phyloP scores from a whole-genome alignment of 2,329 filamentous ascomycete species.

The Lecanicillium sp. region DNA sequence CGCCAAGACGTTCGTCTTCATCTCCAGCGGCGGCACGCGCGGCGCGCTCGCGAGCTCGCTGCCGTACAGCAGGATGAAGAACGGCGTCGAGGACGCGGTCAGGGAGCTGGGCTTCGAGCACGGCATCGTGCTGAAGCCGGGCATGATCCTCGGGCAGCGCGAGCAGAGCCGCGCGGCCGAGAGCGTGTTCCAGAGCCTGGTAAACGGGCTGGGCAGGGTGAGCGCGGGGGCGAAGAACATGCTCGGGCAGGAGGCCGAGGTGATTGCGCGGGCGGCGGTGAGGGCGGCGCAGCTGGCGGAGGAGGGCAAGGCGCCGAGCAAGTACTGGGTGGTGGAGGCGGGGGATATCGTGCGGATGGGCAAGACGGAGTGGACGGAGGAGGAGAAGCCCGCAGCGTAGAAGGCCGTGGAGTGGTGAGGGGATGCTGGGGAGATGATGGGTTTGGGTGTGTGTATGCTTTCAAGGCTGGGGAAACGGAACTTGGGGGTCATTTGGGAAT shows the following conservation, averaged over 20 bases:
- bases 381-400: background rate
- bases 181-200: slow-evolving; percentile 47
- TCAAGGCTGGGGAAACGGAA: no score
- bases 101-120: slow-evolving; percentile 68
- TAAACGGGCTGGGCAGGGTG: slow-evolving; percentile 49
- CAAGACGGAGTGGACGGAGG: slow-evolving; percentile 44
- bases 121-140: slow-evolving; percentile 68
- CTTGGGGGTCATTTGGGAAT: background rate
- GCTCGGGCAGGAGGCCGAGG: slow-evolving; percentile 67
- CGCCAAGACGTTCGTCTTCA: slow-evolving; percentile 68
- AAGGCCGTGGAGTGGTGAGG: background rate
- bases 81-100: slow-evolving; percentile 75
- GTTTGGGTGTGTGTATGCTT: no score
- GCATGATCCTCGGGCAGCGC: slow-evolving; percentile 66
- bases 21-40: slow-evolving; percentile 53
- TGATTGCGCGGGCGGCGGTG: slow-evolving; percentile 64
- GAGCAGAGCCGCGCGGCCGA: slow-evolving; percentile 56
- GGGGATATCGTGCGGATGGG: slow-evolving; percentile 62
- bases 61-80: slow-evolving; percentile 67
- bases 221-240: slow-evolving; percentile 52
- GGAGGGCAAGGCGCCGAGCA: slow-evolving; percentile 52
- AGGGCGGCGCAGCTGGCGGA: slow-evolving; percentile 52
- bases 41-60: slow-evolving; percentile 36
- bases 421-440: background rate
- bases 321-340: slow-evolving; percentile 55